Base-by-base conservation (phyloP, 1,284 basidiomycete species). In the Ceratobasidium sp. region DNA sequence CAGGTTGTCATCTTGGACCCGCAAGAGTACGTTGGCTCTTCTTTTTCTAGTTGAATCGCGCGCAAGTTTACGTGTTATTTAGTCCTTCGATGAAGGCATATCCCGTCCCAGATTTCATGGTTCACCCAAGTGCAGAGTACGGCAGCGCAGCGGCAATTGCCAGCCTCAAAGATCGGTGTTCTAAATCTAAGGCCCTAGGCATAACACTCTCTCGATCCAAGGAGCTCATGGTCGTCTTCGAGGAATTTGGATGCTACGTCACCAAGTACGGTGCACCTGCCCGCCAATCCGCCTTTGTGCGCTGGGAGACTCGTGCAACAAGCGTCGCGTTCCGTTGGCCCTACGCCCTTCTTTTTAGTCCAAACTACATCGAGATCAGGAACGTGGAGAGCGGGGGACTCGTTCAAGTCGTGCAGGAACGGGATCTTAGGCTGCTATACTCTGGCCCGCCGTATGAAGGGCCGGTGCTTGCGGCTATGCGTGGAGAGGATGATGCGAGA, bases 361-460 rank as follows among this genome's bases (percentile, higher is more conserved):
- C 87, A 36, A 51, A 57, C 19, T 86, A 89, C 67, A 85, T 94
- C 78, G 93, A 94, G 80, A 84, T 94, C 24, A 88, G 93, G 73
- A 85, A 89, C 72, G 82, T 88, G 27, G 81, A 84, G 24, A 90
- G 89, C 1, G 89, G 91, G 2, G 82, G 87, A 71, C 87, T 94
- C 24, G 88, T 90, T 22, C 93, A 94, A 81, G 91, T 93, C 27
- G 88, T 94, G 62, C 90, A 93, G 79, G 92, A 86, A 0, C 77
- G 79, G 19, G 90, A 92, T 78, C 86, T 94, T 36, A 88, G 91
- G 41, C 84, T 93, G 36, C 81, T 93, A 66, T 86, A 89, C 77
- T 80, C 83, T 7, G 85, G 84, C 0, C 80, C 84, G n/a, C 80
- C 81, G 44, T 80, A 83, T 64, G 83, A 86, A 47, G 87, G 87